phyloP scores from a whole-genome alignment of 192 early-diverging fungal genomes.

The Linnemannia exigua region DNA sequence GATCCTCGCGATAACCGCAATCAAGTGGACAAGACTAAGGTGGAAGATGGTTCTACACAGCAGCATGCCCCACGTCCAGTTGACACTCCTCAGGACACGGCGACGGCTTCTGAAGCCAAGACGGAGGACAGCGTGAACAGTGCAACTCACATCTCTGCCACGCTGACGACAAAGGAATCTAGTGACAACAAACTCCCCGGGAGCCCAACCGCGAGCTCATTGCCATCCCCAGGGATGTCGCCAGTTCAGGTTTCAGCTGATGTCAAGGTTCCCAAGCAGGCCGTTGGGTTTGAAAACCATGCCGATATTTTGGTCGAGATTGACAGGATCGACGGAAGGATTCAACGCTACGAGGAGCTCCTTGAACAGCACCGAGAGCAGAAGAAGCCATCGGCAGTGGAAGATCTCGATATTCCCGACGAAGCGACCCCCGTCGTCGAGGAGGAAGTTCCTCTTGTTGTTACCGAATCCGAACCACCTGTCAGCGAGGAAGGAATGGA shows the following conservation, averaged over 20 bases:
- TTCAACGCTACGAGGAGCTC: conserved; percentile 33
- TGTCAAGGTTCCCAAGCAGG: background rate
- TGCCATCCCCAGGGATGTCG: conserved; percentile 29
- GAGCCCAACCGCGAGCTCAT: conserved; percentile 29
- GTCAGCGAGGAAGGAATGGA: background rate
- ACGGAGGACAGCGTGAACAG: background rate
- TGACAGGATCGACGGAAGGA: conserved; percentile 45
- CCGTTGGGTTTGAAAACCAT: conserved; percentile 32
- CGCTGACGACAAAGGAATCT: background rate
- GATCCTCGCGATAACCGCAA: background rate
- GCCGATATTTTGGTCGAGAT: conserved; percentile 41
- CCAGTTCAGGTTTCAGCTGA: background rate
- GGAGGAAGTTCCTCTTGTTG: background rate
- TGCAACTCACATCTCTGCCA: background rate
- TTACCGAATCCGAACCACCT: conserved; percentile 14
- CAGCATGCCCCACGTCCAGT: background rate
- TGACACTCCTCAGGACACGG: background rate
- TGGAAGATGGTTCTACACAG: background rate
- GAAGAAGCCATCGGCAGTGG: conserved; percentile 5
- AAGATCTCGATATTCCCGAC: background rate
- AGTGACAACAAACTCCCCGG: background rate
- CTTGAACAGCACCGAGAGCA: conserved; percentile 15
- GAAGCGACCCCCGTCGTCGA: background rate
- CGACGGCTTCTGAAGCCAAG: background rate
- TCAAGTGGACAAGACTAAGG: background rate